These are phyloP conservation scores for Candida gigantensis DNA, from an alignment of 1,139 yeast genomes.

Conservation along the genomic window DNA sequence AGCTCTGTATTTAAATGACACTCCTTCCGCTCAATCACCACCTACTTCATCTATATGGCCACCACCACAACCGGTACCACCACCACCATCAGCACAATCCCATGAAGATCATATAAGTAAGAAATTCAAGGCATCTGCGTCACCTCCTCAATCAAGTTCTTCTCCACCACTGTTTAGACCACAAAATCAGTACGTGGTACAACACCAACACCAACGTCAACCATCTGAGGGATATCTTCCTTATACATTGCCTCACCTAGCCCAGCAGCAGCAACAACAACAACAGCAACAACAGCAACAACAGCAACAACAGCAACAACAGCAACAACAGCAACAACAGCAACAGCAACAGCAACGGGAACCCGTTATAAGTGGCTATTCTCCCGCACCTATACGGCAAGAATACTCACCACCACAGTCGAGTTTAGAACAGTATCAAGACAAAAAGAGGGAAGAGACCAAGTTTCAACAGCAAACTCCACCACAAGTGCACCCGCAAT, in stretches of 20 bases:
- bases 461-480: conserved; percentile 28
- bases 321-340: not conserved
- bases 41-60: conserved; percentile 2
- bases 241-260: conserved; percentile 3
- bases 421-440: not conserved
- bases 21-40: conserved; percentile 5
- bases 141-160: conserved; percentile 1
- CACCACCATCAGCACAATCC: conserved; percentile 5
- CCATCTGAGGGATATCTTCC: not conserved
- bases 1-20: conserved; percentile 9
- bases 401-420: conserved; percentile 2
- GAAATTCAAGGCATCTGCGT: conserved; percentile 3
- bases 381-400: not conserved
- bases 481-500: not conserved
- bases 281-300: conserved; percentile 1
- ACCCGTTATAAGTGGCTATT: too few species aligned
- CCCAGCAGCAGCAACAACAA: not conserved
- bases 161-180: conserved; percentile 1
- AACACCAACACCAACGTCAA: conserved; percentile 1
- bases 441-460: conserved; percentile 15
- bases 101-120: conserved; percentile 3
- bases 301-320: conserved; percentile 1
- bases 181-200: too few species aligned
- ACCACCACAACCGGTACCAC: too few species aligned
- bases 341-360: not conserved